Conservation (phyloP, 2,329 filamentous ascomycete genomes). For the Sordariomycetes sp. region DNA sequence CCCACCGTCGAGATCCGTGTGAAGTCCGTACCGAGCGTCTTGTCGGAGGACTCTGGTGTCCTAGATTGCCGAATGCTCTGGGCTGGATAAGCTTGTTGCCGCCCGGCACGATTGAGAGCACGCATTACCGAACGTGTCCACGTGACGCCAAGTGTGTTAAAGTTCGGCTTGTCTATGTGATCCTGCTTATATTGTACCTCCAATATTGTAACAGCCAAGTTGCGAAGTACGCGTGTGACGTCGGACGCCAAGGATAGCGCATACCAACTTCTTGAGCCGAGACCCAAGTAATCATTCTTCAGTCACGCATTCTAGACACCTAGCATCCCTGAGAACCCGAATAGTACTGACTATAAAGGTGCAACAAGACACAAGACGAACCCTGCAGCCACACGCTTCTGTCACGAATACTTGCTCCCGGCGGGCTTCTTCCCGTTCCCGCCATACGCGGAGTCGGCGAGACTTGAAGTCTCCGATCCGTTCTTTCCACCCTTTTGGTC, state of each 20-base stretch:
- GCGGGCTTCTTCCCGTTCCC: constrained; percentile 18
- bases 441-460: background rate
- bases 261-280: background rate
- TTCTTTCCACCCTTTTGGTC: constrained; percentile 13
- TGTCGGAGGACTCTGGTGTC: background rate
- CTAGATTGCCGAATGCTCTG: background rate
- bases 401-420: background rate
- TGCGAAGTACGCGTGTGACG: no score
- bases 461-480: constrained; percentile 7
- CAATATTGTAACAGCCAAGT: no score
- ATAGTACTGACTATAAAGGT: background rate
- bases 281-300: background rate
- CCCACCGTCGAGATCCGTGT: background rate
- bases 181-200: no score
- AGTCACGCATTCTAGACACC: background rate
- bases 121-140: background rate
- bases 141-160: background rate
- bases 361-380: background rate
- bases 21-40: background rate
- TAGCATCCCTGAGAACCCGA: background rate
- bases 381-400: background rate
- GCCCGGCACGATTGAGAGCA: background rate
- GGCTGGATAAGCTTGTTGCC: background rate
- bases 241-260: no score
- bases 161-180: background rate